Evolutionary conservation across 768 basidiomycete species (phyloP).

Genomic region (Scleroderma citrinum): DNA sequence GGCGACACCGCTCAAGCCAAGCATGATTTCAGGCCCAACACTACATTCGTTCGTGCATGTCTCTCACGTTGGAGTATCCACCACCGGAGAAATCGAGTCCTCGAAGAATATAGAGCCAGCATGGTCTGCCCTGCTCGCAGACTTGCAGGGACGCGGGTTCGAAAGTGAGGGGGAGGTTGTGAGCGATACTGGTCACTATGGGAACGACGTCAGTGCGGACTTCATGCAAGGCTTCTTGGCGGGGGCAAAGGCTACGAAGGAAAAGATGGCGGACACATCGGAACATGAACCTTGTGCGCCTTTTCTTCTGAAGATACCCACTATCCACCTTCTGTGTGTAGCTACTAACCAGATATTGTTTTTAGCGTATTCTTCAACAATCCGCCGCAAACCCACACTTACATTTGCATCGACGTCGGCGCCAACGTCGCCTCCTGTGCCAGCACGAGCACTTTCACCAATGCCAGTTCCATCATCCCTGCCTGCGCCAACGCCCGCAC

Average conservation of each 20-base stretch:
- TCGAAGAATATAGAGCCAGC: conserved; percentile 48
- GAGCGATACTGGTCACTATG: conserved; percentile 6
- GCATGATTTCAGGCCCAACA: conserved; percentile 51
- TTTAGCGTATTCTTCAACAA: background rate
- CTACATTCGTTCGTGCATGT: conserved; percentile 62
- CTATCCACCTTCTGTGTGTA: no score
- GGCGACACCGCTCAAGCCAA: conserved; percentile 30
- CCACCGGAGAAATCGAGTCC: conserved; percentile 45
- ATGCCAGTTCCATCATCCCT: background rate
- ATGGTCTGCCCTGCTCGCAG: conserved; percentile 44
- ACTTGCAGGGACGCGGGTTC: conserved; percentile 37
- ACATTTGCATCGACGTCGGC: background rate
- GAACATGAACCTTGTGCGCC: background rate
- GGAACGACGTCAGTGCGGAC: conserved; percentile 19
- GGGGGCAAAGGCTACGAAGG: background rate
- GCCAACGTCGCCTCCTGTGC: background rate
- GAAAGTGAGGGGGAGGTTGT: conserved; percentile 22
- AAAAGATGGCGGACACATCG: background rate
- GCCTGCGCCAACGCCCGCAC: conserved; percentile 1
- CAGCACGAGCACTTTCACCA: background rate
- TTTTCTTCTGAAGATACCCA: background rate
- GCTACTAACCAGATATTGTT: background rate
- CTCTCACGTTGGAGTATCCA: conserved; percentile 56
- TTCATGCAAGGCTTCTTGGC: conserved; percentile 31
- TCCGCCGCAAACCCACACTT: background rate